A percentile compares a stretch with the other conserved stretches of the same genome.
Evolutionary conservation across 2,329 filamentous ascomycete species (phyloP).

Genomic region (Conoideocrella luteorostrata): DNA sequence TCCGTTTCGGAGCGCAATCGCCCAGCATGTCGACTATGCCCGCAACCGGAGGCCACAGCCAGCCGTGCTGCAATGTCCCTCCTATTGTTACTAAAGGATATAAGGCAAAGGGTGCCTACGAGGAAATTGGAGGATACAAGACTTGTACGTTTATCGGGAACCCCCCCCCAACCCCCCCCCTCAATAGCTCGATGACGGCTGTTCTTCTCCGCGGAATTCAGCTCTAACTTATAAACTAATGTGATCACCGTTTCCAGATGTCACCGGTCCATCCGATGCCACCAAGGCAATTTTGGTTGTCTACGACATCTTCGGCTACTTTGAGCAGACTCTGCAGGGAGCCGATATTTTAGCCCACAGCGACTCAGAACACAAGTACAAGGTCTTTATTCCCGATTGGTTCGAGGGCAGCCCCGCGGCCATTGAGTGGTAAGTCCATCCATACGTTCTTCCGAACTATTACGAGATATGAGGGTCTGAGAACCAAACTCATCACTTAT

Average conservation of each 20-base stretch:
- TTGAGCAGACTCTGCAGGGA: constrained; percentile 62
- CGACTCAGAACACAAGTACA: constrained; percentile 60
- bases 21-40: constrained; percentile 43
- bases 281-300: constrained; percentile 56
- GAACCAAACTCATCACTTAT: not conserved
- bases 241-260: constrained; percentile 26
- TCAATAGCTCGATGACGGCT: too few species aligned
- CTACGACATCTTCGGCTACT: constrained; percentile 66
- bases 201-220: too few species aligned
- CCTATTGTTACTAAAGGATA: constrained; percentile 52
- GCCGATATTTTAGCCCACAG: constrained; percentile 57
- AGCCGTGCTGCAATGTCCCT: constrained; percentile 53
- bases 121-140: constrained; percentile 49
- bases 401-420: constrained; percentile 67
- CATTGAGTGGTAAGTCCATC: constrained; percentile 39
- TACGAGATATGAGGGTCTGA: not conserved
- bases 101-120: constrained; percentile 48
- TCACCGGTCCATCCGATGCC: constrained; percentile 40
- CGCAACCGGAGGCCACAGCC: constrained; percentile 46
- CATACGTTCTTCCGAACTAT: not conserved
- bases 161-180: too few species aligned
- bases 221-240: too few species aligned
- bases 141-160: constrained; percentile 36
- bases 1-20: constrained; percentile 18
- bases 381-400: constrained; percentile 87